phyloP scores from a whole-genome alignment of 192 early-diverging fungal genomes.

The Coemansia brasiliensis region DNA sequence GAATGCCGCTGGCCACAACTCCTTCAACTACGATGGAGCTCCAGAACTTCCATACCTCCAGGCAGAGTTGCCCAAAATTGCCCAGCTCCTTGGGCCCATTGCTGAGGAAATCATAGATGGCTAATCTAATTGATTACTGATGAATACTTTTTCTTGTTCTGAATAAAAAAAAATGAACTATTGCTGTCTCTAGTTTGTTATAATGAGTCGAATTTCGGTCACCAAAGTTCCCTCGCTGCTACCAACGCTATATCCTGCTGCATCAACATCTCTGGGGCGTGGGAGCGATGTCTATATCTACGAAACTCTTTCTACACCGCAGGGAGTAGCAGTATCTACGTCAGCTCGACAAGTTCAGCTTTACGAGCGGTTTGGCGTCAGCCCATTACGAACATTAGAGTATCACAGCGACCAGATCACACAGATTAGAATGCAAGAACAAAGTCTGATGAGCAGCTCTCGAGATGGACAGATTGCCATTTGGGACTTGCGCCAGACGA shows the following conservation, averaged over 20 bases:
- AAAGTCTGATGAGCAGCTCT: slow-evolving; percentile 64
- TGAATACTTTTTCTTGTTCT: too few relatives aligned
- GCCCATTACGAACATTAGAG: slow-evolving; percentile 44
- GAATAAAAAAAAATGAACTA: too few relatives aligned
- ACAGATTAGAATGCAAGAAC: slow-evolving; percentile 55
- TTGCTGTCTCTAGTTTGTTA: background rate
- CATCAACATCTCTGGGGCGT: slow-evolving; percentile 8
- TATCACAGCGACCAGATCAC: slow-evolving; percentile 66
- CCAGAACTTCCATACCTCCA: slow-evolving; percentile 10
- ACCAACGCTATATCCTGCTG: slow-evolving; percentile 19
- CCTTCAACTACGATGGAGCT: slow-evolving; percentile 30
- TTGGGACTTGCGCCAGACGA: slow-evolving; percentile 67
- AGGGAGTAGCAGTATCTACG: slow-evolving; percentile 47
- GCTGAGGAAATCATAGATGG: background rate
- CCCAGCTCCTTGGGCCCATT: background rate
- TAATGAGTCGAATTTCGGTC: slow-evolving; percentile 41
- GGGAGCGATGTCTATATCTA: slow-evolving; percentile 40
- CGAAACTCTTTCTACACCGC: slow-evolving; percentile 24
- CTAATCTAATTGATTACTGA: too few relatives aligned
- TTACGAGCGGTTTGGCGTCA: slow-evolving; percentile 59
- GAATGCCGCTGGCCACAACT: slow-evolving; percentile 27
- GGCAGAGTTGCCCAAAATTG: slow-evolving; percentile 4
- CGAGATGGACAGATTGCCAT: slow-evolving; percentile 62
- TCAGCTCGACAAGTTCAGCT: slow-evolving; percentile 68
- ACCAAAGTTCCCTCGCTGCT: slow-evolving; percentile 32